Evolutionary conservation across 306 rosid species (phyloP), one percentile per base, ranked within the genome.

Genomic region (Ceratonia siliqua): DNA sequence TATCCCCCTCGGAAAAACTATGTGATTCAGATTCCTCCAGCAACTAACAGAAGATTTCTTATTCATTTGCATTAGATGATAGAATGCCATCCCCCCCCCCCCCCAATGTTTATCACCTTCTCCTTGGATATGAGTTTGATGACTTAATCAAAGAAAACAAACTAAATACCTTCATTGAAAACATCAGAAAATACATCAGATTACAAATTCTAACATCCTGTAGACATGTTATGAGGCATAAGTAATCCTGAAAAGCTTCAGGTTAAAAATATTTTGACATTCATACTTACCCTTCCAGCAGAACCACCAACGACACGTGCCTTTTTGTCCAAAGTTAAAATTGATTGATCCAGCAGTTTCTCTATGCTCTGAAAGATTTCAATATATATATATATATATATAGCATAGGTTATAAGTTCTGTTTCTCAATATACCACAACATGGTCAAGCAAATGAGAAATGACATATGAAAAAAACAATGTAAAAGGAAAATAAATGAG

Each of bases 301-400:
- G 88, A 80, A 75, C 78, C 82, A 77, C 54, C 33, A 24, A 50
- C 65, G 71, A 56, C 82, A 78, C 65, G 62, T 39, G 70, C 80
- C 76, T 68, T 33, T 83, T 81, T 74, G 72, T 78, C 90, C 13
- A 52, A 74, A 28, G 72, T 28, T 36, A 13, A 50, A 25, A 45
- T 48, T 35, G 94, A 74, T 71, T 32, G 78, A 62, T 81, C 86
- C 52, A 87, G 73, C 43, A 94, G 75, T 54, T 79, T 86, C 5
- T 72, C 85, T 89, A 90, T 82, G 79, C 95, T 86, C 99, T 94
- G 90, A 82, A 83, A 27, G 62, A 74, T 66, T 70, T 54, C 72
- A 62, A 70, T 57, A 25, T 38, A 66, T 42, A 74, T n/a, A 36
- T 30, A 70, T 57, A 25, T 38, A 66, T 42, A 74, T n/a, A 36